Percentiles rank a stretch among this genome's conserved stretches.
Evolutionary conservation across 805 yeast species (phyloP).

Genomic region (Saccharomyces mikatae): DNA sequence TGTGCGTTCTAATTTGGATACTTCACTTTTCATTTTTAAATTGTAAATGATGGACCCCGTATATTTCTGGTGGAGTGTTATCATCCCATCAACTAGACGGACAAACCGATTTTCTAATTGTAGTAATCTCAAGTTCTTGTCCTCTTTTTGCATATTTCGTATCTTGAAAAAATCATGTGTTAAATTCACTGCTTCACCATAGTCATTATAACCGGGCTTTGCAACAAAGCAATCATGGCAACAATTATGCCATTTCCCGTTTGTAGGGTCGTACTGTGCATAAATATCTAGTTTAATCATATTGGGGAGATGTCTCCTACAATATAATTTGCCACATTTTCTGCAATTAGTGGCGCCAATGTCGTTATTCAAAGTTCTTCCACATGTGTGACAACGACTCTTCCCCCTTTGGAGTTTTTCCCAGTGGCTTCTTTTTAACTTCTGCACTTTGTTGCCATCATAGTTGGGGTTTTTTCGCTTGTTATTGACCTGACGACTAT

Average conservation of each 20-base stretch:
- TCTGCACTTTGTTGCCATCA: conserved; percentile 23
- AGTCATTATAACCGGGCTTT: conserved; percentile 46
- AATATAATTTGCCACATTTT: conserved; percentile 65
- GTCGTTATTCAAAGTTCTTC: conserved; percentile 49
- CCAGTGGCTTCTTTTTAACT: conserved; percentile 34
- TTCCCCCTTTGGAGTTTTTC: conserved; percentile 9
- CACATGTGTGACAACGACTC: conserved; percentile 32
- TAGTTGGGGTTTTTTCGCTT: conserved; percentile 4
- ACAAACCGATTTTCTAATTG: conserved; percentile 54
- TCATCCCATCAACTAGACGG: conserved; percentile 33
- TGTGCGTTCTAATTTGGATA: conserved; percentile 37
- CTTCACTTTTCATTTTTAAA: conserved; percentile 24
- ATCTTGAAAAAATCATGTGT: conserved; percentile 35
- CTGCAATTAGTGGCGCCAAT: conserved; percentile 51
- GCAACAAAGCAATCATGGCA: conserved; percentile 53
- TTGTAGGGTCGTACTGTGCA: conserved; percentile 38
- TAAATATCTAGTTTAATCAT: conserved; percentile 42
- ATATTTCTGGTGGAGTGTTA: conserved; percentile 19
- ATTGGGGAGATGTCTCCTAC: conserved; percentile 54
- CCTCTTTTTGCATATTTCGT: conserved; percentile 41
- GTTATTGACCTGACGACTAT: conserved; percentile 2
- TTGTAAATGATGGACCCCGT: conserved; percentile 5
- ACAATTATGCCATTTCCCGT: conserved; percentile 64
- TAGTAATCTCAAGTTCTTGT: conserved; percentile 43
- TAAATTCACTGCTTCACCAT: conserved; percentile 40